Percentiles rank a stretch among this genome's conserved stretches.
phyloP scores from a whole-genome alignment of 768 basidiomycete genomes.

The Royoungia palumana region DNA sequence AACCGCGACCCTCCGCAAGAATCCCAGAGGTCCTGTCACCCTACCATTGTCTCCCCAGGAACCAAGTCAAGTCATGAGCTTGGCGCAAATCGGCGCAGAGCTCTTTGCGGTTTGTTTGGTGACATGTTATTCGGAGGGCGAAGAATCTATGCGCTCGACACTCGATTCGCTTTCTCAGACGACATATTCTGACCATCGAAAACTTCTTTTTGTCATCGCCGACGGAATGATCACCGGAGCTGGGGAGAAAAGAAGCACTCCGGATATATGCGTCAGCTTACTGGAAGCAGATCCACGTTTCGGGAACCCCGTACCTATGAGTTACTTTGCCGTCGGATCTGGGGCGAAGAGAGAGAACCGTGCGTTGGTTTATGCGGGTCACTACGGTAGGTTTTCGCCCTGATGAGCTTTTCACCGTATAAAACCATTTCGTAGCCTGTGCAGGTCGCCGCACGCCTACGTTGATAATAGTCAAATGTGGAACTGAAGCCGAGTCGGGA shows the following conservation, averaged over 20 bases:
- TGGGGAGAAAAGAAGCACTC: conserved; percentile 93
- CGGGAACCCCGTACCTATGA: conserved; percentile 94
- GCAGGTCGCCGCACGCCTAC: conserved; percentile 91
- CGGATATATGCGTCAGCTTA: conserved; percentile 91
- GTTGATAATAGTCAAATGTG: conserved; percentile 94
- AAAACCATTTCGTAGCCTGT: conserved; percentile 45
- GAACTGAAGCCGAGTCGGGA: conserved; percentile 77
- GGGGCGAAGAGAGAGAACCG: conserved; percentile 89
- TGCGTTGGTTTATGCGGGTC: conserved; percentile 99
- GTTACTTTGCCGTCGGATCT: conserved; percentile 84
- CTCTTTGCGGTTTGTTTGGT: conserved; percentile 94
- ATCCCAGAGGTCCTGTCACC: conserved; percentile 44
- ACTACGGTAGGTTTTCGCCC: conserved; percentile 73
- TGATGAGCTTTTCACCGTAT: neutral
- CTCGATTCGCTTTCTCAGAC: conserved; percentile 91
- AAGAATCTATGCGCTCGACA: conserved; percentile 86
- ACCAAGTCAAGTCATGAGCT: conserved; percentile 57
- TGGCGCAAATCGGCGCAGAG: conserved; percentile 91
- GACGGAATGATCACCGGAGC: conserved; percentile 99
- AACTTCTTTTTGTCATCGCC: conserved; percentile 90
- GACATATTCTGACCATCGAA: conserved; percentile 87
- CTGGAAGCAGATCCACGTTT: conserved; percentile 93
- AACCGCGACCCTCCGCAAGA: conserved; percentile 39
- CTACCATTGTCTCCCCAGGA: conserved; percentile 43
- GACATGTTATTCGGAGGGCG: conserved; percentile 97